A percentile compares a stretch with the other conserved stretches of the same genome.
Evolutionary conservation across 805 yeast species (phyloP).

Genomic region (Suhomyces faveliae): DNA sequence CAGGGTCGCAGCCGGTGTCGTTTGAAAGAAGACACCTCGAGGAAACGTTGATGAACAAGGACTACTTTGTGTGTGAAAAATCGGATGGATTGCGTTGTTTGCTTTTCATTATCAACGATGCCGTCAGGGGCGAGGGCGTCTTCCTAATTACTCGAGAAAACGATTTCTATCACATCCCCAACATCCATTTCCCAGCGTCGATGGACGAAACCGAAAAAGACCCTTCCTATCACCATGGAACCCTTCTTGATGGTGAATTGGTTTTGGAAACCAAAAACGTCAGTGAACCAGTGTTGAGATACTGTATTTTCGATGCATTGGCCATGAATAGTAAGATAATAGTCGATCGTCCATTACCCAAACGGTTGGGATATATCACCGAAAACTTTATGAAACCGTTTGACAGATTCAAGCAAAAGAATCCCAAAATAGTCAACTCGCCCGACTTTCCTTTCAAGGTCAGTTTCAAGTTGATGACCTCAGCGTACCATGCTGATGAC

Average conservation of each 20-base stretch:
- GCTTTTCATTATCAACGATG: constrained; percentile 63
- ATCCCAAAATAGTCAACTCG: constrained; percentile 69
- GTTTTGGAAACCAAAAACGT: constrained; percentile 71
- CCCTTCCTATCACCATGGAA: constrained; percentile 73
- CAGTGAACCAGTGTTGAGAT: constrained; percentile 53
- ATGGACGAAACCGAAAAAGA: constrained; percentile 42
- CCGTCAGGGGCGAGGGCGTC: constrained; percentile 80
- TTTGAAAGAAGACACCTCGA: constrained; percentile 72
- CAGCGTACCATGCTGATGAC: constrained; percentile 71
- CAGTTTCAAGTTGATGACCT: constrained; percentile 84
- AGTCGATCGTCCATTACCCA: constrained; percentile 68
- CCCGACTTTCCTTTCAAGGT: constrained; percentile 77
- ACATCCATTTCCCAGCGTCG: constrained; percentile 77
- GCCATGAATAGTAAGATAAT: constrained; percentile 76
- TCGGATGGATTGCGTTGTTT: constrained; percentile 90
- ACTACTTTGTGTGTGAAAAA: constrained; percentile 94
- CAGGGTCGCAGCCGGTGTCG: constrained; percentile 95
- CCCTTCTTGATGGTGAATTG: constrained; percentile 91
- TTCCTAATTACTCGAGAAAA: constrained; percentile 87
- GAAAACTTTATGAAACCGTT: constrained; percentile 82
- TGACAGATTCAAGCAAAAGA: constrained; percentile 59
- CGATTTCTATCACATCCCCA: constrained; percentile 77
- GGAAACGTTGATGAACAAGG: constrained; percentile 61
- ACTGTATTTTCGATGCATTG: constrained; percentile 86
- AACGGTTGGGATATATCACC: constrained; percentile 83